These are phyloP conservation scores for Rhododendron henanense DNA, from an alignment of 148 eudicot species.

Conservation along the genomic window DNA sequence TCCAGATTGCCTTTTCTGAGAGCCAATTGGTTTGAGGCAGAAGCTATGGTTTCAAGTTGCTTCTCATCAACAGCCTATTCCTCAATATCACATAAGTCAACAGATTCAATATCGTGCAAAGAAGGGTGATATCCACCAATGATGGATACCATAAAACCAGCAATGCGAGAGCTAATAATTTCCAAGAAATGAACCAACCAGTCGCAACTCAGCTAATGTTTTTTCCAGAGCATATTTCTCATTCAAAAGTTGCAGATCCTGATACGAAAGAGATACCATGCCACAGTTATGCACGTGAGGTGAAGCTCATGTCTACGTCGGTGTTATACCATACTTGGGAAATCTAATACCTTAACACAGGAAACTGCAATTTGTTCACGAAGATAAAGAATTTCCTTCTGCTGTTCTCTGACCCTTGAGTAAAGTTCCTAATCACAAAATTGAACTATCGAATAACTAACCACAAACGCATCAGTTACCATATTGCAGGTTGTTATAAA, in stretches of 20 bases:
- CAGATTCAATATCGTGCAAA: not conserved
- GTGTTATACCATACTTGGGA: constrained; percentile 5
- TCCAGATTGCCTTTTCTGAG: constrained; percentile 73
- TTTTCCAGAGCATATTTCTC: constrained; percentile 77
- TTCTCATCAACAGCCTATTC: constrained; percentile 81
- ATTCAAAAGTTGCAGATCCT: constrained; percentile 79
- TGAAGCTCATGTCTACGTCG: not conserved
- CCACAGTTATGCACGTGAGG: constrained; percentile 9
- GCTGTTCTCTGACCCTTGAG: constrained; percentile 51
- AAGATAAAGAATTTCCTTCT: constrained; percentile 56
- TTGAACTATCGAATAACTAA: constrained; percentile 9
- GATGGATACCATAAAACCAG: constrained; percentile 3
- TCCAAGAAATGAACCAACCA: constrained; percentile 49
- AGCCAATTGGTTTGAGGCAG: constrained; percentile 63
- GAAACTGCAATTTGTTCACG: constrained; percentile 63
- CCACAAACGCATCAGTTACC: not conserved
- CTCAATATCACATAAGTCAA: constrained; percentile 11
- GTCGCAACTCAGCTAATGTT: constrained; percentile 68
- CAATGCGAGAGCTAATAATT: constrained; percentile 14
- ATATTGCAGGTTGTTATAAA: not conserved
- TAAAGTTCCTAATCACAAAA: constrained; percentile 51
- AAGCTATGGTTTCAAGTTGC: constrained; percentile 62
- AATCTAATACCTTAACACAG: constrained; percentile 49
- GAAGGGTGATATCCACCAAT: not conserved
- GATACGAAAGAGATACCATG: constrained; percentile 20